phyloP scores from a whole-genome alignment of 192 early-diverging fungal species.

The Gamsiella multidivaricata region DNA sequence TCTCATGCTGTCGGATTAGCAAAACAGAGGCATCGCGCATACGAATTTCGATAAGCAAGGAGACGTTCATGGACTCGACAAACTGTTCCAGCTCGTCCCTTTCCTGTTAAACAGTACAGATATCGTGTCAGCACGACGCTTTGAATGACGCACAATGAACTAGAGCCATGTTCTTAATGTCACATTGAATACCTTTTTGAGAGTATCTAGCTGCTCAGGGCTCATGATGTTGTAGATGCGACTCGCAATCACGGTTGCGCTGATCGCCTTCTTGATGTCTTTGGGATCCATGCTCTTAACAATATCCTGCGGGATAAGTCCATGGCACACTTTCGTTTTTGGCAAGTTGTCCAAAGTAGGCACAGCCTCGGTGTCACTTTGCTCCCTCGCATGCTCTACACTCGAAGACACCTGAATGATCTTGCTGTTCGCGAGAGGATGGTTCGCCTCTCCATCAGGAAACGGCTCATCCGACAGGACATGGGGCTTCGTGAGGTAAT shows the following conservation, averaged over 20 bases:
- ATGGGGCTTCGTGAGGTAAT: conserved; percentile 2
- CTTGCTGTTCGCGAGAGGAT: not conserved
- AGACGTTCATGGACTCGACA: conserved; percentile 39
- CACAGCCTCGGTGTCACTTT: not conserved
- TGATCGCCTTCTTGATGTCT: conserved; percentile 9
- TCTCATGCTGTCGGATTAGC: conserved; percentile 32
- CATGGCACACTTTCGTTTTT: conserved; percentile 8
- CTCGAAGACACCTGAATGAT: conserved; percentile 3
- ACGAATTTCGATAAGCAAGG: conserved; percentile 31
- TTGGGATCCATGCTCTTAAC: conserved; percentile 27
- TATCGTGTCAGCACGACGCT: not conserved
- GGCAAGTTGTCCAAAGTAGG: not conserved
- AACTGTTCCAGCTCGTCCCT: conserved; percentile 30
- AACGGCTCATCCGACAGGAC: conserved; percentile 28
- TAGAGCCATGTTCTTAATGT: too few species aligned
- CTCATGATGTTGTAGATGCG: conserved; percentile 39
- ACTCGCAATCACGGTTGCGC: conserved; percentile 14
- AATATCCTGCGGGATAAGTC: conserved; percentile 38
- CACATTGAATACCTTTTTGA: conserved; percentile 29
- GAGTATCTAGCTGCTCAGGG: conserved; percentile 18
- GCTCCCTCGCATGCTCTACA: not conserved
- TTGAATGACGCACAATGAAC: too few species aligned
- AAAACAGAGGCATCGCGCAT: conserved; percentile 47
- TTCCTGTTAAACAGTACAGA: conserved; percentile 11
- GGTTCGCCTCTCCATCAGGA: conserved; percentile 10